Percentiles rank a stretch among this genome's conserved stretches.
Conservation (phyloP, 495 filamentous ascomycete species). For the Neurospora terricola region DNA sequence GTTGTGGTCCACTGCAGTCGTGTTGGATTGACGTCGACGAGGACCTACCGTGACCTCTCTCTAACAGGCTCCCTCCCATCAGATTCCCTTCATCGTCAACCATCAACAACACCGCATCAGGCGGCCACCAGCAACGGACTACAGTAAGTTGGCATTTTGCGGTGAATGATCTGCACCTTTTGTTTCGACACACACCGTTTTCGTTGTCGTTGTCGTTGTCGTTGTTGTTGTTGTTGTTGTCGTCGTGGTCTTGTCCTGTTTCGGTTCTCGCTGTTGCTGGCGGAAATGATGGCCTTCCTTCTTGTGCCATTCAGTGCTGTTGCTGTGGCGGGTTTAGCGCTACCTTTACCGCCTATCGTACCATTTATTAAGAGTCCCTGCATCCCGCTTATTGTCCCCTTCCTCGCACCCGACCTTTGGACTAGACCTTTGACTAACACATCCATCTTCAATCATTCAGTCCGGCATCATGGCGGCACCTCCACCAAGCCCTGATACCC, state of each 20-base stretch:
- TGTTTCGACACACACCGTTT: neutral
- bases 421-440: neutral
- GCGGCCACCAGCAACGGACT: neutral
- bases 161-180: neutral
- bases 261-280: neutral
- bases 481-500: constrained; percentile 44
- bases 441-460: constrained; percentile 3
- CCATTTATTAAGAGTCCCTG: neutral
- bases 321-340: neutral
- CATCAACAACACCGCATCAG: neutral
- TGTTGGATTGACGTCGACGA: neutral
- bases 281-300: neutral
- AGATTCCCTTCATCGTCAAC: neutral
- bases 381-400: neutral
- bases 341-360: neutral
- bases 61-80: neutral
- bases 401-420: neutral
- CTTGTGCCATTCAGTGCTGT: neutral
- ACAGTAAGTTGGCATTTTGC: neutral
- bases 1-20: neutral
- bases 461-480: neutral
- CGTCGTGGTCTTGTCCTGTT: neutral
- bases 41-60: neutral
- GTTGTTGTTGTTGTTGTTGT: neutral
- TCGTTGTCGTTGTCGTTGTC: neutral